phyloP scores from a whole-genome alignment of 2,329 filamentous ascomycete species.

The Aspergillus sclerotialis region DNA sequence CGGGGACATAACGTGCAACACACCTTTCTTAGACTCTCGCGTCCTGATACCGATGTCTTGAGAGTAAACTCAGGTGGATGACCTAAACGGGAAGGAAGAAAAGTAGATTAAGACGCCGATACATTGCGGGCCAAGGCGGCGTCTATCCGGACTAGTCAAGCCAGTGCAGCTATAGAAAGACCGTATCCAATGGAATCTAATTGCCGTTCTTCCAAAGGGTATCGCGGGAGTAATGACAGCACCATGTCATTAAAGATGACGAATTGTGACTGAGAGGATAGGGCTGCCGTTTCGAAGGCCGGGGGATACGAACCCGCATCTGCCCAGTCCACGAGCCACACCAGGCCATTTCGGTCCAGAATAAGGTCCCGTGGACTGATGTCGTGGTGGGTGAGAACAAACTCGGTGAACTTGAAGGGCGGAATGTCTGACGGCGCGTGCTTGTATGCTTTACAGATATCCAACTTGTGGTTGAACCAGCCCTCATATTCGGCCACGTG shows the following conservation, averaged over 20 bases:
- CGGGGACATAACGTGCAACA: too few relatives aligned
- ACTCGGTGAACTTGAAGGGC: conserved; percentile 9
- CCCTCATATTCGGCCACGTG: conserved; percentile 10
- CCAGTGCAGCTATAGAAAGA: conserved; percentile 11
- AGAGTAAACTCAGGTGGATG: too few relatives aligned
- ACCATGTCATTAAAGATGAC: conserved; percentile 14
- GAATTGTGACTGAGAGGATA: conserved; percentile 10
- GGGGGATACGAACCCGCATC: conserved; percentile 16
- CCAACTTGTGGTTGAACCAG: conserved; percentile 22
- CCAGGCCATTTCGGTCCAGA: conserved; percentile 6
- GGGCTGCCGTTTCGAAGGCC: conserved; percentile 13
- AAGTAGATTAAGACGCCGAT: too few relatives aligned
- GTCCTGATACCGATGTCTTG: too few relatives aligned
- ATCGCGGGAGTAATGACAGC: conserved; percentile 11
- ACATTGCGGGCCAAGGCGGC: too few relatives aligned
- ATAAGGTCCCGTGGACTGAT: conserved; percentile 17
- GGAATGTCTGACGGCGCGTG: conserved; percentile 10
- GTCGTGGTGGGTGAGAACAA: conserved; percentile 13
- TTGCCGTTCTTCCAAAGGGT: conserved; percentile 12
- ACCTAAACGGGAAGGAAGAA: too few relatives aligned
- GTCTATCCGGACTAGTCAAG: conserved; percentile 9
- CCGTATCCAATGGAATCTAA: conserved; percentile 14
- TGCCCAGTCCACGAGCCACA: conserved; percentile 14
- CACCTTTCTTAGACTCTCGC: too few relatives aligned
- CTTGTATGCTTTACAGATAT: conserved; percentile 10